phyloP scores from a whole-genome alignment of 208 protist genomes.

The Strigomonas culicis region DNA sequence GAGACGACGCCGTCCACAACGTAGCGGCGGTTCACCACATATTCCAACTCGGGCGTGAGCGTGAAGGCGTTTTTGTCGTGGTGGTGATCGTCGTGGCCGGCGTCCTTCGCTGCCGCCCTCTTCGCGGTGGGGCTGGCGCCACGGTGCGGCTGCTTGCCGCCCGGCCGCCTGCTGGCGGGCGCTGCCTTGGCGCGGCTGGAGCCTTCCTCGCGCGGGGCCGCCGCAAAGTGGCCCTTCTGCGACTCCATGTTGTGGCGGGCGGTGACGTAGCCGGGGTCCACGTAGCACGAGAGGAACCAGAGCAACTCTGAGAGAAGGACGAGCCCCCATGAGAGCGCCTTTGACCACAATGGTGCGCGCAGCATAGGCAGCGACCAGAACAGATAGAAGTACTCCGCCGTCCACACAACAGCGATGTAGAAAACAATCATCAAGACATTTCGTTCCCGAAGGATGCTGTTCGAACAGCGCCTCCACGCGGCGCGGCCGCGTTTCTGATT shows the following conservation, averaged over 20 bases:
- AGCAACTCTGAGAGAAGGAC: conserved; percentile 58
- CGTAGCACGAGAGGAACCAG: conserved; percentile 65
- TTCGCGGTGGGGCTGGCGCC: not conserved
- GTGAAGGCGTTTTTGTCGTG: conserved; percentile 5
- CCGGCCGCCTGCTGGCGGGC: no score
- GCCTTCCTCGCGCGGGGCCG: not conserved
- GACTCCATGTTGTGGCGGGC: not conserved
- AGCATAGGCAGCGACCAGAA: conserved; percentile 50
- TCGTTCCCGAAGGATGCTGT: conserved; percentile 45
- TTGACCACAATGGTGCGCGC: conserved; percentile 34
- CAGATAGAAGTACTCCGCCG: conserved; percentile 79
- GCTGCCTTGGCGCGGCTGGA: no score
- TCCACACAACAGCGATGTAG: conserved; percentile 82
- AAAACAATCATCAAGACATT: conserved; percentile 86
- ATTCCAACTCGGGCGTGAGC: conserved; percentile 47
- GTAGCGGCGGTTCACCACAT: conserved; percentile 63
- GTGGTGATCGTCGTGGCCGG: not conserved
- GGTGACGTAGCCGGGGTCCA: conserved; percentile 83
- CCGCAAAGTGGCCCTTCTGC: not conserved
- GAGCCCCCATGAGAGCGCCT: conserved; percentile 50
- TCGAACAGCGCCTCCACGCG: conserved; percentile 29
- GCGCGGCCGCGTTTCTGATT: conserved; percentile 33
- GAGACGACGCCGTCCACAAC: conserved; percentile 79
- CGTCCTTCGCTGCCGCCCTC: not conserved
- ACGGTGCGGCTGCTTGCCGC: not conserved